Percentiles rank a stretch among this genome's conserved stretches.
These are phyloP conservation scores for Emergomyces orientalis DNA, from an alignment of 2,329 filamentous ascomycete species.

Conservation along the genomic window DNA sequence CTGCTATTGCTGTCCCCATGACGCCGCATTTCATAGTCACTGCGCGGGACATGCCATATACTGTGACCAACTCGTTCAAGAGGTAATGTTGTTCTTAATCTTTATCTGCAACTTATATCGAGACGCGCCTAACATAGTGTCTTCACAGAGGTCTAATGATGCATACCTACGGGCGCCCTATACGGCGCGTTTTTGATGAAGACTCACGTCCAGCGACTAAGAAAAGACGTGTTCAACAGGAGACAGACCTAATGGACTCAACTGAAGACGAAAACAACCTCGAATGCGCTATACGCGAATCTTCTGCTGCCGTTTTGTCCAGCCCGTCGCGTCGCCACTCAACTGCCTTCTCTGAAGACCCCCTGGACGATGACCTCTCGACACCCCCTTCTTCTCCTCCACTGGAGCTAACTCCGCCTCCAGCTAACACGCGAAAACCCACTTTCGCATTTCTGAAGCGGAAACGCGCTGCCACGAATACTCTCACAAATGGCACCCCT, in stretches of 20 bases:
- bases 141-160: slow-evolving; percentile 37
- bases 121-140: slow-evolving; percentile 13
- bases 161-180: slow-evolving; percentile 41
- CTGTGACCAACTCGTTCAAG: slow-evolving; percentile 44
- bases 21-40: slow-evolving; percentile 14
- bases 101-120: slow-evolving; percentile 10
- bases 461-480: slow-evolving; percentile 26
- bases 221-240: slow-evolving; percentile 35
- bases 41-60: slow-evolving; percentile 39
- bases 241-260: slow-evolving; percentile 23
- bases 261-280: slow-evolving; percentile 39
- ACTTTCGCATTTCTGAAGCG: slow-evolving; percentile 44
- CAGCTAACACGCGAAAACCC: slow-evolving; percentile 38
- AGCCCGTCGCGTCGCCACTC: slow-evolving; percentile 41
- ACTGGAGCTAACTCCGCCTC: slow-evolving; percentile 34
- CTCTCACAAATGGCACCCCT: slow-evolving; percentile 17
- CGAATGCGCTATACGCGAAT: slow-evolving; percentile 41
- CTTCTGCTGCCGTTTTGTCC: slow-evolving; percentile 37
- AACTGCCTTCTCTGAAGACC: slow-evolving; percentile 35
- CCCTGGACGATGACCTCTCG: slow-evolving; percentile 31
- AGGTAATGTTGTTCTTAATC: slow-evolving; percentile 27
- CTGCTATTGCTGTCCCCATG: neutral
- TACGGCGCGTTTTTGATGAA: slow-evolving; percentile 41
- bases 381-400: slow-evolving; percentile 47
- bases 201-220: slow-evolving; percentile 36